Evolutionary conservation across 805 yeast genomes (phyloP).

Genomic region (Wickerhamiella parazyma): DNA sequence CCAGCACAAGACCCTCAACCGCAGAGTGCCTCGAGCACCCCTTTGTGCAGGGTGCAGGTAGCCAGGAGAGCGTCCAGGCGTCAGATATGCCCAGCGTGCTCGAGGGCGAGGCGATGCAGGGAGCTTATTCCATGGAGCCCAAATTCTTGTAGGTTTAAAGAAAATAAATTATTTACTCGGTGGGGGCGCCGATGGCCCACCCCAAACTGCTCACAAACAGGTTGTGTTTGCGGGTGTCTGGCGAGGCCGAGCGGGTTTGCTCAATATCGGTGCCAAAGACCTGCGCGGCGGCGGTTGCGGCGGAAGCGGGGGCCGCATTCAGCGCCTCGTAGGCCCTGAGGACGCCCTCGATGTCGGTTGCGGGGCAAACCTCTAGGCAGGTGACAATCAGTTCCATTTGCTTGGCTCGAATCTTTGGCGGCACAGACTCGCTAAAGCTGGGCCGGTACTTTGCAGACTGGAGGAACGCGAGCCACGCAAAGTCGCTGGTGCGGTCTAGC

Average conservation of each 20-base stretch:
- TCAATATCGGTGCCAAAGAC: not conserved
- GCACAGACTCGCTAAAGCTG: conserved; percentile 29
- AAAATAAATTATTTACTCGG: not conserved
- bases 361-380: conserved; percentile 4
- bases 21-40: conserved; percentile 35
- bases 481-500: conserved; percentile 21
- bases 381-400: conserved; percentile 3
- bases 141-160: not conserved
- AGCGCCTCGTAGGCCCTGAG: not conserved
- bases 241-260: not conserved
- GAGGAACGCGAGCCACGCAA: conserved; percentile 56
- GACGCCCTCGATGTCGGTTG: conserved; percentile 3
- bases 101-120: conserved; percentile 24
- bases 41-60: conserved; percentile 22
- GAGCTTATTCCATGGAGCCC: conserved; percentile 18
- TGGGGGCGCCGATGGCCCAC: conserved; percentile 8
- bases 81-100: conserved; percentile 15
- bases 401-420: conserved; percentile 5
- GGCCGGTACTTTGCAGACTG: conserved; percentile 53
- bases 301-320: not conserved
- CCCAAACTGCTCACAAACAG: conserved; percentile 8
- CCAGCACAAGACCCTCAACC: conserved; percentile 35
- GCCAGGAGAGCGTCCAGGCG: not conserved
- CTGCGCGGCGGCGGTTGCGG: not conserved
- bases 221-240: conserved; percentile 2